Percentiles rank a stretch among this genome's conserved stretches.
These are phyloP conservation scores for Diaporthe vaccinii DNA, from an alignment of 2,329 filamentous ascomycete genomes.

Conservation along the genomic window DNA sequence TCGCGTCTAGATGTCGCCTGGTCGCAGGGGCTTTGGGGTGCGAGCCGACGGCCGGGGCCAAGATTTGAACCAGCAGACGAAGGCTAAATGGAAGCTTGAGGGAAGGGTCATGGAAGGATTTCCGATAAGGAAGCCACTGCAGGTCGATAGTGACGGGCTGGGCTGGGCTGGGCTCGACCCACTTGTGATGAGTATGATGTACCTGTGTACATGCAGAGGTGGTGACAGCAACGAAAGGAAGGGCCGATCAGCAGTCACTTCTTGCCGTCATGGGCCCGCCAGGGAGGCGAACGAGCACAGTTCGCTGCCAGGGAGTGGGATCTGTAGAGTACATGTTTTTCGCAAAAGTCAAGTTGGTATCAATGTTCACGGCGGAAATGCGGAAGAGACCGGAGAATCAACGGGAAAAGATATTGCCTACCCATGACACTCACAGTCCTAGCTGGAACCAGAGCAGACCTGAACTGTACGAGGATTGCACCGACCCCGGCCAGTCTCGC, in stretches of 20 bases:
- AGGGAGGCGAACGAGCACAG: background rate
- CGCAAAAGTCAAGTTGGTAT: background rate
- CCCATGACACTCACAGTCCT: conserved; percentile 5
- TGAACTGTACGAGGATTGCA: background rate
- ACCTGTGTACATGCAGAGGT: conserved; percentile 22
- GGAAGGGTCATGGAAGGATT: conserved; percentile 37
- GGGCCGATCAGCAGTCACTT: conserved; percentile 29
- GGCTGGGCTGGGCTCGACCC: conserved; percentile 21
- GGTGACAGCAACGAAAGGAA: conserved; percentile 11
- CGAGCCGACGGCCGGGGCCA: conserved; percentile 14
- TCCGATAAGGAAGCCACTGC: conserved; percentile 1
- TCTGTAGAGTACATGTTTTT: background rate
- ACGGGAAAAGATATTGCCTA: conserved; percentile 19
- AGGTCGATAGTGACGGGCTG: conserved; percentile 15
- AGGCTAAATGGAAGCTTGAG: conserved; percentile 34
- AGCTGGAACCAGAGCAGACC: background rate
- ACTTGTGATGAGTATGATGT: background rate
- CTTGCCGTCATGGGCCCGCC: conserved; percentile 13
- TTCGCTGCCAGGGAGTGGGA: background rate
- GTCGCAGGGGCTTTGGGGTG: conserved; percentile 13
- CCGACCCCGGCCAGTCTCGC: background rate
- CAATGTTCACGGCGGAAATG: conserved; percentile 26
- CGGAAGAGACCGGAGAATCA: conserved; percentile 27
- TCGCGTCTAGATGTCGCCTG: background rate
- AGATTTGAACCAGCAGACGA: conserved; percentile 1